These are phyloP conservation scores for Mikania micrantha DNA, from an alignment of 129 eudicot species.

Conservation along the genomic window DNA sequence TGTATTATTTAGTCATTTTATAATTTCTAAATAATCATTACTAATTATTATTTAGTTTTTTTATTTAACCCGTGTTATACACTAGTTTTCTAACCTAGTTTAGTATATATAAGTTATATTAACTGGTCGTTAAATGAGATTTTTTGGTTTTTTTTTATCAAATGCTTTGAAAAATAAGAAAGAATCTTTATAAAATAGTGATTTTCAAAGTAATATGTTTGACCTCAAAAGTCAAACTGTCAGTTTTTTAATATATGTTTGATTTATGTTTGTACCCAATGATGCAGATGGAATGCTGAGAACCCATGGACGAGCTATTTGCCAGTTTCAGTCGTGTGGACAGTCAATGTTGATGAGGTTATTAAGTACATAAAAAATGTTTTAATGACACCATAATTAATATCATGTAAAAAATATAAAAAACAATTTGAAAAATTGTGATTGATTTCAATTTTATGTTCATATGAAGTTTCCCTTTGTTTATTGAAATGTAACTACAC, in stretches of 20 bases:
- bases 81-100: too few species aligned
- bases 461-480: conserved; percentile 1
- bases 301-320: conserved; percentile 86
- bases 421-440: not conserved
- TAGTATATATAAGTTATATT: not conserved
- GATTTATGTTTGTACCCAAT: conserved; percentile 3
- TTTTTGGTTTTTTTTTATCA: too few species aligned
- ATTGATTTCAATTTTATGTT: not conserved
- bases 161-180: not conserved
- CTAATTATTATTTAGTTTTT: too few species aligned
- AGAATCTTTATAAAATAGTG: not conserved
- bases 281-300: conserved; percentile 80
- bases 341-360: conserved; percentile 69
- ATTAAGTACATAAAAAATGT: conserved; percentile 41
- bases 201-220: not conserved
- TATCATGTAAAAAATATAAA: not conserved
- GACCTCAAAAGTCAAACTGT: not conserved
- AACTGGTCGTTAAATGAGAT: too few species aligned
- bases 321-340: conserved; percentile 89
- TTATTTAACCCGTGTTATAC: too few species aligned
- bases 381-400: conserved; percentile 54
- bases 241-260: not conserved
- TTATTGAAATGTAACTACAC: not conserved
- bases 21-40: too few species aligned
- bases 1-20: too few species aligned